phyloP scores from a whole-genome alignment of 2,329 filamentous ascomycete genomes.

The Aspergillus melleus region DNA sequence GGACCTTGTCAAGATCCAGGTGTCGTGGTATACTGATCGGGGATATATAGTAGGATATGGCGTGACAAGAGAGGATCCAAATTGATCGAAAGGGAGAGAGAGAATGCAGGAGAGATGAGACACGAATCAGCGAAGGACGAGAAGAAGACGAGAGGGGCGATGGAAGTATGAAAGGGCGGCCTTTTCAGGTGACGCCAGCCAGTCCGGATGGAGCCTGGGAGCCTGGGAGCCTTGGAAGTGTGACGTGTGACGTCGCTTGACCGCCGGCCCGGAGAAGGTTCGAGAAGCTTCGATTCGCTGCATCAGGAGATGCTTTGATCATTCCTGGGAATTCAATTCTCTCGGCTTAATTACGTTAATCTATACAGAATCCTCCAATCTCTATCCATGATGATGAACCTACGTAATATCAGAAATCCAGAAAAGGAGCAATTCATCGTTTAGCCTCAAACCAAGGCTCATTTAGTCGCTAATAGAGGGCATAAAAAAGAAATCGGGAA shows the following conservation, averaged over 20 bases:
- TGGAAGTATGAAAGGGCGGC: conserved; percentile 8
- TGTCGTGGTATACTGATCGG: too few species aligned
- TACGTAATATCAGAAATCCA: too few species aligned
- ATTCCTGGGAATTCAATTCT: too few species aligned
- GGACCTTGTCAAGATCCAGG: not conserved
- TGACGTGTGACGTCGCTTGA: conserved; percentile 35
- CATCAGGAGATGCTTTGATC: too few species aligned
- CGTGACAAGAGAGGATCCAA: not conserved
- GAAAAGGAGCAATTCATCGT: too few species aligned
- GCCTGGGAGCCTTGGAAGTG: conserved; percentile 7
- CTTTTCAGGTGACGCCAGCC: conserved; percentile 18
- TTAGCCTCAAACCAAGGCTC: too few species aligned
- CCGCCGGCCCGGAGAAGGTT: conserved; percentile 34
- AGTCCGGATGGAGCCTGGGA: conserved; percentile 4
- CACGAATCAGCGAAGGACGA: not conserved
- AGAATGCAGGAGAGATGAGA: not conserved
- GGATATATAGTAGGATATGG: not conserved
- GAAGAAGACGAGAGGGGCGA: conserved; percentile 1
- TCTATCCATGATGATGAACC: too few species aligned
- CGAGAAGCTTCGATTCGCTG: conserved; percentile 34
- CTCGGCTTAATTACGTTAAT: too few species aligned
- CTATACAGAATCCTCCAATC: too few species aligned
- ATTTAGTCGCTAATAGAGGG: too few species aligned
- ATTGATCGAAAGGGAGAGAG: not conserved
- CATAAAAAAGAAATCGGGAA: too few species aligned